Base-by-base conservation (phyloP, 495 filamentous ascomycete genomes). In the Tuber indicum region DNA sequence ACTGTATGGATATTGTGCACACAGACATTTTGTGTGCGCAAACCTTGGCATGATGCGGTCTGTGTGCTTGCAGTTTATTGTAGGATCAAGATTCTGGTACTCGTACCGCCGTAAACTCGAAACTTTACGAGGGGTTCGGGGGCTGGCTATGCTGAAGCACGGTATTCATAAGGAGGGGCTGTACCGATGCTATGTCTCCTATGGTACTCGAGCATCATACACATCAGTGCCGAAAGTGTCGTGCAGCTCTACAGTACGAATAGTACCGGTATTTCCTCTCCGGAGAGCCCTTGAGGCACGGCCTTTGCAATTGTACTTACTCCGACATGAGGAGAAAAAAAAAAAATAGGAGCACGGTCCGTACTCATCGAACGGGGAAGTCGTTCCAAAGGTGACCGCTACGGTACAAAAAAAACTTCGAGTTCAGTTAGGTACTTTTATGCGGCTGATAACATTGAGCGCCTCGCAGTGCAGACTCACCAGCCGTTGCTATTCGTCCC, bases 361-460 rank as follows among this genome's bases (percentile, higher is more conserved):
- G 58, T 66, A 66, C 23, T n/a, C 58, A 66, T 66, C 70, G 45
- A 75, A 70, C 32, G 58, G 52, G 52, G 45, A 76, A 66, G 71
- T 76, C 45, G 52, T 76, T 76, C 72, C 78, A 71, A 71, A 79
- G 73, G 78, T 62, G 26, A 45, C 42, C 32, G 39, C 74, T 77
- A 71, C 58, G n/a, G 58, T 66, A 66, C n/a, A 2, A 49, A 66
- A 74, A 46, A 71, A 72, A 58, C 66, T 77, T 76, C 74, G 42
- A 47, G 77, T 80, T 79, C 44, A 80, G 78, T 79, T 79, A 74
- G 78, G 78, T 76, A 80, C 76, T 77, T 74, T 77, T 80, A 80
- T 80, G 78, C 78, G 78, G 78, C 77, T 79, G 78, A 80, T 79
- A 78, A 74, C 73, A 79, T 80, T 52, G 78, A 72, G 77, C 78